Percentiles rank a stretch among this genome's conserved stretches.
phyloP scores from a whole-genome alignment of 192 early-diverging fungal species.

The Oehlia diaphana region DNA sequence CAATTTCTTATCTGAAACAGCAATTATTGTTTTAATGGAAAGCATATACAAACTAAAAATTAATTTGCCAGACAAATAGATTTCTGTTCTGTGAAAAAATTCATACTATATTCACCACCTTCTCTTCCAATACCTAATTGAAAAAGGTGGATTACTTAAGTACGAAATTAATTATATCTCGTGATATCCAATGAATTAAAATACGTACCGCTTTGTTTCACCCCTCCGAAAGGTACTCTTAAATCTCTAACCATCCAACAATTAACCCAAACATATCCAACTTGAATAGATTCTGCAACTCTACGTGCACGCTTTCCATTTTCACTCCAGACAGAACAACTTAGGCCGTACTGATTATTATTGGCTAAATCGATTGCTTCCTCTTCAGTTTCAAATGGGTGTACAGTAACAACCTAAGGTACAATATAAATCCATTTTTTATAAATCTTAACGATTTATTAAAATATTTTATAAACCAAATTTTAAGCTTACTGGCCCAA shows the following conservation, averaged over 20 bases:
- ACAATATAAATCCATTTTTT: not conserved
- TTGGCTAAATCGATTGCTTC: slow-evolving; percentile 71
- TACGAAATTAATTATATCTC: not conserved
- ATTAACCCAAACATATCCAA: slow-evolving; percentile 80
- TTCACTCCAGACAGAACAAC: slow-evolving; percentile 70
- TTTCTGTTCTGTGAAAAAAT: slow-evolving; percentile 69
- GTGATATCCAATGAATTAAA: not conserved
- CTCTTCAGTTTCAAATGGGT: slow-evolving; percentile 71
- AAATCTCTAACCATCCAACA: slow-evolving; percentile 73
- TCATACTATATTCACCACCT: slow-evolving; percentile 60
- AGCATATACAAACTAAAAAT: not conserved
- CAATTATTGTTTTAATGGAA: no score
- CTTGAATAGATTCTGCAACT: slow-evolving; percentile 61
- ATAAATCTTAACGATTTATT: not conserved
- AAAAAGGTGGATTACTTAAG: not conserved
- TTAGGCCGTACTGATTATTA: slow-evolving; percentile 67
- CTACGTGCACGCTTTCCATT: slow-evolving; percentile 58
- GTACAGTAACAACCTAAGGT: slow-evolving; percentile 56
- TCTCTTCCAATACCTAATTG: slow-evolving; percentile 58
- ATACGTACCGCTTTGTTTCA: slow-evolving; percentile 55
- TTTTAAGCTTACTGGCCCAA: slow-evolving; percentile 60
- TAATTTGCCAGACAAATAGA: slow-evolving; percentile 49
- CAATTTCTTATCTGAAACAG: no score
- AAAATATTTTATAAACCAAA: not conserved
- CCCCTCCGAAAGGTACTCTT: slow-evolving; percentile 79